Base-by-base conservation (phyloP, 352 stramenopile genomes). In the Phytophthora vignae region DNA sequence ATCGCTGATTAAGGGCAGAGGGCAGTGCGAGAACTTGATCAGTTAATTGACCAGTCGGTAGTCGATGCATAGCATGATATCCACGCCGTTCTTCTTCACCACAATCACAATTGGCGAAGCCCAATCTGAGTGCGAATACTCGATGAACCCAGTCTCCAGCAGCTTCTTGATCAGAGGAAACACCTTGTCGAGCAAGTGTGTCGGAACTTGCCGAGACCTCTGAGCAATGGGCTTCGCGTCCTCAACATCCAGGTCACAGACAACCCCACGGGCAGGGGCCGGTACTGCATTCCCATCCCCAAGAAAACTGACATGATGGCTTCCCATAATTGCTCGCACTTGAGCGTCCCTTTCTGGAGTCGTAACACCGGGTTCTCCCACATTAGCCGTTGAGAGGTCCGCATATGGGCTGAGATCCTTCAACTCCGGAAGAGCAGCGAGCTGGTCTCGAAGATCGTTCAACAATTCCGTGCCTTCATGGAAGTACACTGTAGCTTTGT, bases 391-490 rank as follows among this genome's bases (percentile, higher is more conserved):
- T 29, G 25, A 29, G 25, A 29, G 25, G 25, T 29, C 25, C 4
- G 42, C 48, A 19, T 50, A 15, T 9, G 60, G 60, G 31, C 60
- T 54, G 3, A 66, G 14, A 0, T 66, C 60, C 38, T 36, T n/a
- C 3, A 66, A 14, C 7, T 55, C 50, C 3, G 48, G 49, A 11
- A 66, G 50, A 15, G 50, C 33, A 2, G 33, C 60, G 4, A 59
- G 48, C 15, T 59, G 48, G 3, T 53, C 15, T 15, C 60, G 33
- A 21, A 66, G 49, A 27, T 59, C 25, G 12, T 8, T 58, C 2
- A 66, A 33, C 33, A 66, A 31, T 21, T 59, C 60, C 29, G 31
- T 53, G 1, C 60, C 60, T 27, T 66, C 60, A 40, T 59, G 60
- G 12, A 59, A 17, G 15, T 58, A 59, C n/a, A 64, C 31, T 0